Evolutionary conservation across 2,329 filamentous ascomycete genomes (phyloP).

Genomic region (Trichophyton schoenleinii): DNA sequence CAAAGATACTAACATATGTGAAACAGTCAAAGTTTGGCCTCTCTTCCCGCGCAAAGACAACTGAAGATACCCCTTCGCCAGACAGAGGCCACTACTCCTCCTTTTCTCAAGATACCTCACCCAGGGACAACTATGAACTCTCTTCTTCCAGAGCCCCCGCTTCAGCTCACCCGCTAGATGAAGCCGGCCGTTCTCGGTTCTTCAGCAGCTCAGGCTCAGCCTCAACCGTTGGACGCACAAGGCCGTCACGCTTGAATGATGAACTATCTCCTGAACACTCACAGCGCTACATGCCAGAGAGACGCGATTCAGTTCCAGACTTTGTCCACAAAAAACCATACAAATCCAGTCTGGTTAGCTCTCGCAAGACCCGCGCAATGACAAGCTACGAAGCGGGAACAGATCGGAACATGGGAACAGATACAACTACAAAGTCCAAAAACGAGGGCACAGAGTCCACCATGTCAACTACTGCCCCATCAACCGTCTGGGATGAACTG

Average conservation of each 20-base stretch:
- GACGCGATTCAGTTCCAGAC: constrained; percentile 12
- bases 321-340: constrained; percentile 21
- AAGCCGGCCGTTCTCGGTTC: constrained; percentile 23
- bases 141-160: constrained; percentile 21
- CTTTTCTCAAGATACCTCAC: constrained; percentile 24
- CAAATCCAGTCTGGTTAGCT: constrained; percentile 24
- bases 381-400: constrained; percentile 13
- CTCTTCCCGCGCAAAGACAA: constrained; percentile 23
- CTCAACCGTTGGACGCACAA: constrained; percentile 27
- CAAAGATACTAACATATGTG: constrained; percentile 3
- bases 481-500: constrained; percentile 93
- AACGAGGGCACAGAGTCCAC: constrained; percentile 70
- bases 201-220: constrained; percentile 21
- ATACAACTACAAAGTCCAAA: constrained; percentile 20
- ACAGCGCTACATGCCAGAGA: constrained; percentile 15
- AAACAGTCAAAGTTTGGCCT: constrained; percentile 27
- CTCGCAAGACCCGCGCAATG: constrained; percentile 11
- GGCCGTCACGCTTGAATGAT: constrained; percentile 25
- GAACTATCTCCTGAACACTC: constrained; percentile 25
- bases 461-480: constrained; percentile 74
- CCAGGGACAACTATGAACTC: constrained; percentile 20
- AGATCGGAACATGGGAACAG: constrained; percentile 22
- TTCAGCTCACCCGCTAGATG: constrained; percentile 30
- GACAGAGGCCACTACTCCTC: constrained; percentile 25
- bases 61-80: constrained; percentile 27